phyloP scores from a whole-genome alignment of 306 rosid genomes.

The Rubus idaeus region DNA sequence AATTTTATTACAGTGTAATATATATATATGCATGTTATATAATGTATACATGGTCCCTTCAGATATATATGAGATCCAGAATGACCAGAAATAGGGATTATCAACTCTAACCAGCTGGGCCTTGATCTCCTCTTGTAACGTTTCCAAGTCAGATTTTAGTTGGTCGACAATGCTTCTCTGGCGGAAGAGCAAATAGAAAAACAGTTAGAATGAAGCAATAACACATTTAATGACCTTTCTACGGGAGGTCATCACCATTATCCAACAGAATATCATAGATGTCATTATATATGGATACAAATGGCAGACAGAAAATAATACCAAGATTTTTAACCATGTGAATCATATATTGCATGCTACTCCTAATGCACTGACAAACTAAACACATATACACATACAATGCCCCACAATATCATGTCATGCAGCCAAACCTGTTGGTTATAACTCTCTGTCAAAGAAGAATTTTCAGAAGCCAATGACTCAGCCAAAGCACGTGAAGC shows the following conservation, averaged over 20 bases:
- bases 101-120: slow-evolving; percentile 64
- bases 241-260: not conserved
- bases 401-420: slow-evolving; percentile 5
- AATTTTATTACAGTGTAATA: not conserved
- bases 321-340: not conserved
- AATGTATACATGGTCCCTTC: not conserved
- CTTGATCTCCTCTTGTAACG: slow-evolving; percentile 70
- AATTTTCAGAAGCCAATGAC: slow-evolving; percentile 93
- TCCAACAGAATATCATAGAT: not conserved
- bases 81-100: slow-evolving; percentile 9
- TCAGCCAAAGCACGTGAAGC: slow-evolving; percentile 77
- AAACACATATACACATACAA: slow-evolving; percentile 15
- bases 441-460: slow-evolving; percentile 85
- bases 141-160: slow-evolving; percentile 82
- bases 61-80: not conserved
- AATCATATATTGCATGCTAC: not conserved
- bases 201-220: slow-evolving; percentile 2
- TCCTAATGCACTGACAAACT: not conserved
- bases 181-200: slow-evolving; percentile 29
- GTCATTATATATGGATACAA: no score
- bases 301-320: not conserved
- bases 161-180: slow-evolving; percentile 82
- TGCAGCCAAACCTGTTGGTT: slow-evolving; percentile 76
- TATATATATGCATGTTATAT: not conserved
- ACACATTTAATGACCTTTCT: not conserved